Percentiles rank a stretch among this genome's conserved stretches.
phyloP scores from a whole-genome alignment of 306 rosid species.

The Vigna trinervia region DNA sequence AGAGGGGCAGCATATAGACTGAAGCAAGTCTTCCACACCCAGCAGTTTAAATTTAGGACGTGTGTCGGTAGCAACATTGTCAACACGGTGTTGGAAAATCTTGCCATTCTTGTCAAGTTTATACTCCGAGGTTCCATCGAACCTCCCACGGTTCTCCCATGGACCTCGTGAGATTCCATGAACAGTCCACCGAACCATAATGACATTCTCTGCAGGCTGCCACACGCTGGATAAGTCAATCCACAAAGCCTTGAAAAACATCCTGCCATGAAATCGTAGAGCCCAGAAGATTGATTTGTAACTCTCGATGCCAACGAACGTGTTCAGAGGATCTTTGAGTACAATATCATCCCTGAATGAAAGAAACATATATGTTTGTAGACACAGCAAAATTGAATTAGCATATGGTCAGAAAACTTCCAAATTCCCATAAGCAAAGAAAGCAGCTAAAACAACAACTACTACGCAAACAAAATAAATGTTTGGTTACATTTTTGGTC shows the following conservation, averaged over 20 bases:
- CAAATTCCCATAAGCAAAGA: background rate
- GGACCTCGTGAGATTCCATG: constrained; percentile 23
- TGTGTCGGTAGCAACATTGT: background rate
- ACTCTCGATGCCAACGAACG: constrained; percentile 13
- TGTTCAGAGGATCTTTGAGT: constrained; percentile 20
- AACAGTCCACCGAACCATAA: constrained; percentile 29
- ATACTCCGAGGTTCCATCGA: constrained; percentile 21
- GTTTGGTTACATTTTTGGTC: background rate
- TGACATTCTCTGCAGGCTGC: constrained; percentile 2
- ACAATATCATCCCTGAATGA: constrained; percentile 24
- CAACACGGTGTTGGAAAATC: constrained; percentile 6
- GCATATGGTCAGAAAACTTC: background rate
- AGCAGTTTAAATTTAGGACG: constrained; percentile 4
- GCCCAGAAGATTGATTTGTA: constrained; percentile 17
- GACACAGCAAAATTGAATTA: background rate
- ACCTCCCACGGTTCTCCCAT: constrained; percentile 4
- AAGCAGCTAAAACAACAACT: background rate
- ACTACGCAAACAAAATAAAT: background rate
- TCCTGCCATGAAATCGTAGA: constrained; percentile 13
- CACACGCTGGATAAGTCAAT: background rate
- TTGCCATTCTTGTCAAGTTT: constrained; percentile 2
- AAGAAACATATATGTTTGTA: background rate
- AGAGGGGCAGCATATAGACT: background rate
- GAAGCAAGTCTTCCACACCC: background rate
- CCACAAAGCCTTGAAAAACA: constrained; percentile 31